Percentiles rank a stretch among this genome's conserved stretches.
phyloP scores from a whole-genome alignment of 1,284 basidiomycete genomes.

The Porodaedalea pini region DNA sequence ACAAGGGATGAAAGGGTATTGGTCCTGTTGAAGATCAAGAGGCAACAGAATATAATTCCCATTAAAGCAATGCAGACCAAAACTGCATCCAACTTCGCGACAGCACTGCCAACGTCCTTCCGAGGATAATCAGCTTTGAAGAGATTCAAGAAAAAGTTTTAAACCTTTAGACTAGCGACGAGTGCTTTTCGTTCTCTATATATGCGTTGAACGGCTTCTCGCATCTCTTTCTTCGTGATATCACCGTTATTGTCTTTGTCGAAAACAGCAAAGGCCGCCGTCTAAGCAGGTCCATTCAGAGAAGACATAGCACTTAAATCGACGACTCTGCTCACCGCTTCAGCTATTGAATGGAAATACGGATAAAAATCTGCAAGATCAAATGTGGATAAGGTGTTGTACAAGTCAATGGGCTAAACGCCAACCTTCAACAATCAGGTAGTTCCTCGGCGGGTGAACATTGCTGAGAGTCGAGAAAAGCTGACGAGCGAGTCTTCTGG shows the following conservation, averaged over 20 bases:
- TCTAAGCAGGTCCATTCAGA: conserved; percentile 34
- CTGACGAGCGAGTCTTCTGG: conserved; percentile 69
- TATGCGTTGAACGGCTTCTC: conserved; percentile 79
- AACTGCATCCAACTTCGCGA: conserved; percentile 74
- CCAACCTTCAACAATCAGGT: conserved; percentile 64
- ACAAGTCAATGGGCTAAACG: conserved; percentile 6
- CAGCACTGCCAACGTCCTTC: conserved; percentile 67
- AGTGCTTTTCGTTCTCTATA: conserved; percentile 77
- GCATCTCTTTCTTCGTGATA: conserved; percentile 78
- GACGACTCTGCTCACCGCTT: conserved; percentile 52
- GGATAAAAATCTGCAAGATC: conserved; percentile 60
- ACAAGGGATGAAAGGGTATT: conserved; percentile 76
- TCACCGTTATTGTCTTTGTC: conserved; percentile 85
- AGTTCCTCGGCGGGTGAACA: conserved; percentile 51
- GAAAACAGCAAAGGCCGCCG: conserved; percentile 71
- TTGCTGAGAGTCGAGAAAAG: conserved; percentile 68
- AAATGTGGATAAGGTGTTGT: conserved; percentile 3
- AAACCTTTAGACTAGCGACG: conserved; percentile 65
- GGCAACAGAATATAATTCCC: conserved; percentile 65
- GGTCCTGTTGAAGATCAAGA: conserved; percentile 74
- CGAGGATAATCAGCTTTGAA: background rate
- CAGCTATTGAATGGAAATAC: conserved; percentile 68
- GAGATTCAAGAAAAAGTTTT: background rate
- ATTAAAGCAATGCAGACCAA: conserved; percentile 60
- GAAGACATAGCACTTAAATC: conserved; percentile 3